Percentiles rank a stretch among this genome's conserved stretches.
Evolutionary conservation across 768 basidiomycete species (phyloP).

Genomic region (Candolleomyces aberdarensis): DNA sequence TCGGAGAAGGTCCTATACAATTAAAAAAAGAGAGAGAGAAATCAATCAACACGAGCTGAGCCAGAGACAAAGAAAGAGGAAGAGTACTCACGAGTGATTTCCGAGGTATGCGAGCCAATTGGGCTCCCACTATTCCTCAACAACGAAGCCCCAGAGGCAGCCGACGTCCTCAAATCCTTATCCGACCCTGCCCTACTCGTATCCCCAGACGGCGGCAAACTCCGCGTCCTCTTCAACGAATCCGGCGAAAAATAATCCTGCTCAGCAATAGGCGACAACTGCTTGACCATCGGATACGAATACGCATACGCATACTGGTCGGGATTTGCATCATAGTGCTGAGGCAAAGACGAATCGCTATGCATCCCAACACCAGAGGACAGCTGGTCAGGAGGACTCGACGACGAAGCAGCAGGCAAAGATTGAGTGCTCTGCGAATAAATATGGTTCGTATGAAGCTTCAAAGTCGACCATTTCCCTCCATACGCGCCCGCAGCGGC

Average conservation of each 20-base stretch:
- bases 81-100: slow-evolving; percentile 41
- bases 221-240: slow-evolving; percentile 14
- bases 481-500: not conserved
- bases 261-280: slow-evolving; percentile 66
- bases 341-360: not conserved
- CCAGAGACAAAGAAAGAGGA: slow-evolving; percentile 6
- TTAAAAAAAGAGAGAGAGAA: not conserved
- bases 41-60: not conserved
- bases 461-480: slow-evolving; percentile 24
- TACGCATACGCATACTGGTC: slow-evolving; percentile 36
- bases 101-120: slow-evolving; percentile 24
- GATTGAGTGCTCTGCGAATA: slow-evolving; percentile 39
- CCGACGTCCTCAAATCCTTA: slow-evolving; percentile 17
- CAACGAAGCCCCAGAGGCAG: slow-evolving; percentile 1
- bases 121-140: slow-evolving; percentile 2
- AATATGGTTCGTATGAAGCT: slow-evolving; percentile 22
- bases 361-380: not conserved
- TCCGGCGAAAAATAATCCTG: slow-evolving; percentile 58
- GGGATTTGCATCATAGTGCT: slow-evolving; percentile 10
- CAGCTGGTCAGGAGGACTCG: slow-evolving; percentile 7
- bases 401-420: slow-evolving; percentile 23
- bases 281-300: slow-evolving; percentile 41
- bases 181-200: slow-evolving; percentile 7
- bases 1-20: slow-evolving; percentile 44
- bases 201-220: slow-evolving; percentile 1